Conservation (phyloP, 345 rosid species). For the Lumnitzera littorea region DNA sequence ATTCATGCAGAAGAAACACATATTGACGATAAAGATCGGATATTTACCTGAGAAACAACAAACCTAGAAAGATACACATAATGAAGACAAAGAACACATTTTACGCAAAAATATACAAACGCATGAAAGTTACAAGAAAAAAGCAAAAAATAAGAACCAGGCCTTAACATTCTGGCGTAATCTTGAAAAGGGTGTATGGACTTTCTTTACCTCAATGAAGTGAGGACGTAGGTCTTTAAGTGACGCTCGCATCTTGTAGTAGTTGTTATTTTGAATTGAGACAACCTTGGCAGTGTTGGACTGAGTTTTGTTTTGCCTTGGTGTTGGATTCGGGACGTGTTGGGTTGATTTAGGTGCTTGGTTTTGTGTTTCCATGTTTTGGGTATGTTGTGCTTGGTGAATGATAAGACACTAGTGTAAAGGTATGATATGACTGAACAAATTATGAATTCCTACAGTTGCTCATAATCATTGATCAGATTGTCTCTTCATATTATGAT, state of each 20-base stretch:
- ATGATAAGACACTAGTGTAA: too few relatives aligned
- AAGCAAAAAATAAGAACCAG: too few relatives aligned
- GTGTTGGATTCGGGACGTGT: slow-evolving; percentile 8
- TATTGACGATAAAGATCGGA: too few relatives aligned
- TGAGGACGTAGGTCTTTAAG: slow-evolving; percentile 58
- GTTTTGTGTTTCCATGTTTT: not conserved
- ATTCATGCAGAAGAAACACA: too few relatives aligned
- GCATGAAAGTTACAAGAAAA: not conserved
- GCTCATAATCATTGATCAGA: too few relatives aligned
- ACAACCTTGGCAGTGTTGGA: slow-evolving; percentile 26
- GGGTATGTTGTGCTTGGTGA: too few relatives aligned
- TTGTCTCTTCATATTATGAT: too few relatives aligned
- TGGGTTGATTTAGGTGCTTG: slow-evolving; percentile 5
- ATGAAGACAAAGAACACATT: not conserved
- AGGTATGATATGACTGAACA: too few relatives aligned
- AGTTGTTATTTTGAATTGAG: slow-evolving; percentile 31
- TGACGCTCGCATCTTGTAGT: slow-evolving; percentile 55
- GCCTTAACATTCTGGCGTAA: too few relatives aligned
- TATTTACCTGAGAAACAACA: not conserved
- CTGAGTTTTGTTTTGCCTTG: slow-evolving; percentile 33
- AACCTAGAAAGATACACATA: not conserved
- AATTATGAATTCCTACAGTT: too few relatives aligned
- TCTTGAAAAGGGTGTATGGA: too few relatives aligned
- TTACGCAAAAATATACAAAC: not conserved
- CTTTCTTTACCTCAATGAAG: slow-evolving; percentile 36